These are phyloP conservation scores for Cylindrotheca closterium DNA, from an alignment of 108 stramenopile genomes.

Conservation along the genomic window DNA sequence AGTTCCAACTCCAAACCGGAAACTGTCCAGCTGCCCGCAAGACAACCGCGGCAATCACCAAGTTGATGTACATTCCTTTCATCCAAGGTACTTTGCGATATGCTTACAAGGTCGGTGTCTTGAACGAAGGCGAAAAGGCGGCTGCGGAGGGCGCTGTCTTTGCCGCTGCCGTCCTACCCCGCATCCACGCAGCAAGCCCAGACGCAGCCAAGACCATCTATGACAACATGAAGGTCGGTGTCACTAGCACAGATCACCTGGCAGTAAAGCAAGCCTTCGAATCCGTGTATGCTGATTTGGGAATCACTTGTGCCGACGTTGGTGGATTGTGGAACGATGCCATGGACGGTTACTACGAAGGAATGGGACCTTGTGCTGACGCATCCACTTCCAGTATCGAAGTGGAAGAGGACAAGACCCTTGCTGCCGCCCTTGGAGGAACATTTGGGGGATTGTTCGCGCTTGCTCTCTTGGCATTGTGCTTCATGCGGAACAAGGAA, in stretches of 20 bases:
- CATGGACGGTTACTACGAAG: conserved; percentile 18
- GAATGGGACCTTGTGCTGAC: conserved; percentile 29
- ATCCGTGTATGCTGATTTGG: conserved; percentile 53
- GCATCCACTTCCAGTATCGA: too few species aligned
- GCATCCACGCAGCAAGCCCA: conserved; percentile 46
- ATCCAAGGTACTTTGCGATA: conserved; percentile 71
- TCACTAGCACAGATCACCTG: conserved; percentile 33
- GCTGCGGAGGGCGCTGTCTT: conserved; percentile 69
- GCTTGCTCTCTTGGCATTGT: too few species aligned
- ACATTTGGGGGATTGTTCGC: too few species aligned
- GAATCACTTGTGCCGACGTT: conserved; percentile 56
- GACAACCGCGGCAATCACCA: conserved; percentile 41
- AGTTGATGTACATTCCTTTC: conserved; percentile 68
- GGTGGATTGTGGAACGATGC: conserved; percentile 59
- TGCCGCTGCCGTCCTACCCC: conserved; percentile 71
- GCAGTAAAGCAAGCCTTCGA: conserved; percentile 72
- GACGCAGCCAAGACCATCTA: conserved; percentile 64
- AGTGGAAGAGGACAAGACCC: too few species aligned
- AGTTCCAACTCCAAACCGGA: conserved; percentile 40
- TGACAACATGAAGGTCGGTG: conserved; percentile 47
- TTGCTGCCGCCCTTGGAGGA: too few species aligned
- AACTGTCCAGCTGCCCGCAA: conserved; percentile 49
- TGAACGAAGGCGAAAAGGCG: conserved; percentile 36
- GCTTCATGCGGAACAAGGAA: too few species aligned
- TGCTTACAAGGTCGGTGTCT: conserved; percentile 44